Percentiles rank a stretch among this genome's conserved stretches.
These are phyloP conservation scores for Neospermospora avenae DNA, from an alignment of 2,329 filamentous ascomycete species.

Conservation along the genomic window DNA sequence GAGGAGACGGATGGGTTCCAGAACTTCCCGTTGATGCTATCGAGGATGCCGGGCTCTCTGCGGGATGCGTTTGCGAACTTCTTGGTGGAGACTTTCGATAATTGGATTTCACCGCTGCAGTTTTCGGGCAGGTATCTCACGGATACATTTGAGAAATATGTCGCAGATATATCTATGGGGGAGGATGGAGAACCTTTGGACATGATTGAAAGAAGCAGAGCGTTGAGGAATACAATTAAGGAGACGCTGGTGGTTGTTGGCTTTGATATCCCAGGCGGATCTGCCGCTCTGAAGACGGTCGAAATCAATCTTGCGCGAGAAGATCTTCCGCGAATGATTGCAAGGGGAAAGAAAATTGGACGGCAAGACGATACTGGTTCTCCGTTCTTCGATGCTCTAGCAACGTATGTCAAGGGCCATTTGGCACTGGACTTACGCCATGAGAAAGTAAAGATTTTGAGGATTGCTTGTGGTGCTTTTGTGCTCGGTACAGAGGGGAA, in stretches of 20 bases:
- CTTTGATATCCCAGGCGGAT: constrained; percentile 30
- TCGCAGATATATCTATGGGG: constrained; percentile 25
- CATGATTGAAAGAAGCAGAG: constrained; percentile 9
- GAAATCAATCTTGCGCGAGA: constrained; percentile 41
- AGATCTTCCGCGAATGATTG: constrained; percentile 38
- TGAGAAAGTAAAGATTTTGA: constrained; percentile 39
- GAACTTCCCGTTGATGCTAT: constrained; percentile 42
- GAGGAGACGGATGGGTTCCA: constrained; percentile 36
- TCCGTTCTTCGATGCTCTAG: constrained; percentile 41
- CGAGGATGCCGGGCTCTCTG: constrained; percentile 43
- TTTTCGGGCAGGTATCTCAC: constrained; percentile 39
- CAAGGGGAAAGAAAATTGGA: constrained; percentile 23
- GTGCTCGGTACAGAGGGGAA: constrained; percentile 39
- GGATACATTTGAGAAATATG: constrained; percentile 30
- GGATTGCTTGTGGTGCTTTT: constrained; percentile 42
- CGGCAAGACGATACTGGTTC: constrained; percentile 10
- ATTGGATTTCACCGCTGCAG: constrained; percentile 38
- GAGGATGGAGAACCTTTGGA: constrained; percentile 23
- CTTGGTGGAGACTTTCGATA: constrained; percentile 42
- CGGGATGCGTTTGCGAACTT: constrained; percentile 43
- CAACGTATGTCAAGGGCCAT: constrained; percentile 39
- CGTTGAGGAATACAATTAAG: constrained; percentile 26
- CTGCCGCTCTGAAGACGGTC: constrained; percentile 38
- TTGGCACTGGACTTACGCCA: constrained; percentile 41
- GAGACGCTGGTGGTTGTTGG: constrained; percentile 29